Conservation (phyloP, 768 basidiomycete genomes). For the Pholiota molesta region DNA sequence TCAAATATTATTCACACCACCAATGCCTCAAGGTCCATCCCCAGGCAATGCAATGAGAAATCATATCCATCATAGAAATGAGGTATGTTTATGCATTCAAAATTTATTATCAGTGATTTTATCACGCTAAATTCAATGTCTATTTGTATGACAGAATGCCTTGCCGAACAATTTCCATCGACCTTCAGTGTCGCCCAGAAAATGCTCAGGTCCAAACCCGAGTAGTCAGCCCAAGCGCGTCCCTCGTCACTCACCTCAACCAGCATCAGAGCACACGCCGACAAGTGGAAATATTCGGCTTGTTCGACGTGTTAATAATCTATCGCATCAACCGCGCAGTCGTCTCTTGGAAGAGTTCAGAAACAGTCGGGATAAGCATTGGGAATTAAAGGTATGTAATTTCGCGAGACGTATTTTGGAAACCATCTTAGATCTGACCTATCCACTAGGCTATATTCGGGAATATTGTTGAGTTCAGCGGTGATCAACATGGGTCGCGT, state of each 20-base stretch:
- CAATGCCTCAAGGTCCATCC: neutral
- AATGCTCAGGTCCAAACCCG: neutral
- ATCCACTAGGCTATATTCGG: slow-evolving; percentile 77
- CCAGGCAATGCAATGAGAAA: neutral
- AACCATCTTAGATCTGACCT: neutral
- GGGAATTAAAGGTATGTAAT: slow-evolving; percentile 72
- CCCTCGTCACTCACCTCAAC: neutral
- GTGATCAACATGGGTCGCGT: slow-evolving; percentile 97
- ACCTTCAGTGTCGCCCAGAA: neutral
- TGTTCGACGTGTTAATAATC: slow-evolving; percentile 47
- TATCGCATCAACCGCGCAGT: slow-evolving; percentile 55
- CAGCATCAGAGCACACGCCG: neutral
- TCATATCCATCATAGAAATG: neutral
- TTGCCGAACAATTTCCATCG: neutral
- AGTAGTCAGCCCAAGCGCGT: neutral
- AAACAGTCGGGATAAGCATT: slow-evolving; percentile 73
- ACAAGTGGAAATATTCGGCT: slow-evolving; percentile 31
- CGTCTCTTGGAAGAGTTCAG: slow-evolving; percentile 85
- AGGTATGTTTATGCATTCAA: neutral
- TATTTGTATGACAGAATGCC: neutral
- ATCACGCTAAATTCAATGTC: neutral
- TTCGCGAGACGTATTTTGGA: neutral
- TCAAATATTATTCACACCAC: slow-evolving; percentile 1
- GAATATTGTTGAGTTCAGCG: slow-evolving; percentile 87
- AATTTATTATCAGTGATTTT: too few relatives aligned